Evolutionary conservation across 116 monocot genomes (phyloP), one percentile per base, ranked within the genome.

Genomic region (Iris pallida): DNA sequence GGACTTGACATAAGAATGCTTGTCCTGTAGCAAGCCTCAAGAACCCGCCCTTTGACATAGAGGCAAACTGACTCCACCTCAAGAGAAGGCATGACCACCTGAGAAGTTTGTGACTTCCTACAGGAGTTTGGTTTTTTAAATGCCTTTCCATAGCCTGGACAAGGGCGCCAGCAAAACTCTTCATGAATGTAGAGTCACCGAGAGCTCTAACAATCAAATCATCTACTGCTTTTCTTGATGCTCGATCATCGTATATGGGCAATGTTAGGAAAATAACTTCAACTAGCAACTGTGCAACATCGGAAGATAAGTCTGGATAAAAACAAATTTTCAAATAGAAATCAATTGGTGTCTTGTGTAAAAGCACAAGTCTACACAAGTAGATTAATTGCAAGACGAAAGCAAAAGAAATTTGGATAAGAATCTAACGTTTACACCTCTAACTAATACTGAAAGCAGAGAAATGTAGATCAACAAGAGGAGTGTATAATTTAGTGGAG

Each of bases 41-140:
- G 54, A 97, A 92, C 45, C 85, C 97, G 55, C 76, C 79, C 69
- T 87, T 90, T 53, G 97, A 97, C 47, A 83, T 54, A 51, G 83
- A 77, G 7, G 72, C 65, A 69, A 91, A 91, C 20, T 88, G 88
- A 57, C 91, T 95, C 79, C 79, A 80, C 70, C 69, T 89, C 61
- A 92, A 59, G 20, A 97, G 87, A 49, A 85, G 59, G 76, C 82
- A 92, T 30, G 97, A 92, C 97, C 97, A 97, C 30, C 75, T 92
- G 1, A 97, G 81, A 64, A 97, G 90, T 18, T 79, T 90, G 45
- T 78, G 84, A 71, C 83, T 63, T 72, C 72, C 92, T 57, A 84
- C 70, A 15, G 78, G 69, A 71, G 71, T 83, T n/a, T 62, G 61
- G 77, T 41, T 60, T 64, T 90, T 92, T 42, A 73, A 14, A 59